A percentile compares a stretch with the other conserved stretches of the same genome.
These are phyloP conservation scores for Saturnispora kantuleensis DNA, from an alignment of 805 yeast species.

Conservation along the genomic window DNA sequence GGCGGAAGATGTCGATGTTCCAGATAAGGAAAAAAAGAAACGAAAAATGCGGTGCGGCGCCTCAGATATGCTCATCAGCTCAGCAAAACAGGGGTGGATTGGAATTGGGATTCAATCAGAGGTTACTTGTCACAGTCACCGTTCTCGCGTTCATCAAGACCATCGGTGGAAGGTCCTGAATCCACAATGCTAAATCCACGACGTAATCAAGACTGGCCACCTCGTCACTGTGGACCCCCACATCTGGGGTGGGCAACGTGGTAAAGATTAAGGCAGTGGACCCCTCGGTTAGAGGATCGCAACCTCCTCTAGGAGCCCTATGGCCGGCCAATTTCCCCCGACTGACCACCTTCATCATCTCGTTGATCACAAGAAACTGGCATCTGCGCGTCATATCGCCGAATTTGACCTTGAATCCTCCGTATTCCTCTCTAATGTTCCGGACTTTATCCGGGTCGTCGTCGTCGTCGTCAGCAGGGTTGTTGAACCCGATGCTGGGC, in stretches of 20 bases:
- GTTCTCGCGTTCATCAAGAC: conserved; percentile 82
- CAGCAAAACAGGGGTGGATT: no score
- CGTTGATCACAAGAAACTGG: conserved; percentile 82
- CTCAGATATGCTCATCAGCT: no score
- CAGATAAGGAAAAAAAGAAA: neutral
- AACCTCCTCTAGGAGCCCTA: neutral
- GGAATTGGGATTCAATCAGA: conserved; percentile 19
- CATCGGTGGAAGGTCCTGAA: conserved; percentile 73
- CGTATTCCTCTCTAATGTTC: conserved; percentile 1
- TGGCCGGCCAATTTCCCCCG: neutral
- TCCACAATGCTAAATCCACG: conserved; percentile 69
- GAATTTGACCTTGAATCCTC: conserved; percentile 6
- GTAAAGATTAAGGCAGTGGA: conserved; percentile 66
- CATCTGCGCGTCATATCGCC: conserved; percentile 11
- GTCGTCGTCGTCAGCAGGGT: neutral
- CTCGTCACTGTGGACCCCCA: conserved; percentile 69
- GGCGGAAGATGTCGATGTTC: neutral
- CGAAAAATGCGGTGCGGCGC: no score
- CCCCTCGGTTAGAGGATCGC: neutral
- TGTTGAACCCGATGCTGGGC: conserved; percentile 46
- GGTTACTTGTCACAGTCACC: conserved; percentile 91
- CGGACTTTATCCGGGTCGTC: neutral
- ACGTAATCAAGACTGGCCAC: conserved; percentile 66
- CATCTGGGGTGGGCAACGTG: conserved; percentile 80
- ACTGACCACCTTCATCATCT: conserved; percentile 49